Evolutionary conservation across 108 stramenopile species (phyloP).

Genomic region (Cyclotella baltica): DNA sequence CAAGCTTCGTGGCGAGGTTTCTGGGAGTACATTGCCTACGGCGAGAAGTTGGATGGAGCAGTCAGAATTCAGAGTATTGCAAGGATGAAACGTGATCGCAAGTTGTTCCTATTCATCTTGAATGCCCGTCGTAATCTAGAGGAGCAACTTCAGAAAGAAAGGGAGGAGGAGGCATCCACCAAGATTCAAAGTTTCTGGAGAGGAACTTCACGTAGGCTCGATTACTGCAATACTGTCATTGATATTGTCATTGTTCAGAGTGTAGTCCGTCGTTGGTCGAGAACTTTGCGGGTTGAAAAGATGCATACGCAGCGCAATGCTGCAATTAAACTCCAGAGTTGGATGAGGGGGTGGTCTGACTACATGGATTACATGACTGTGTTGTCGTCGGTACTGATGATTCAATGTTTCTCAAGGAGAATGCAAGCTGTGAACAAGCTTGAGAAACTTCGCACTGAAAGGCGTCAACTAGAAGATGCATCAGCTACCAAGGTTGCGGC

Average conservation of each 20-base stretch:
- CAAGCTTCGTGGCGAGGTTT: not conserved
- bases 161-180: not conserved
- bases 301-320: not conserved
- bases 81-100: not conserved
- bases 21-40: not conserved
- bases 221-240: not conserved
- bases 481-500: not conserved
- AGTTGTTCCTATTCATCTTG: not conserved
- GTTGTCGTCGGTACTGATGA: not conserved
- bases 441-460: not conserved
- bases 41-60: not conserved
- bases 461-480: not conserved
- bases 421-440: not conserved
- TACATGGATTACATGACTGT: not conserved
- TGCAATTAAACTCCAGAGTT: not conserved
- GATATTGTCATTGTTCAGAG: slow-evolving; percentile 14
- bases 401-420: not conserved
- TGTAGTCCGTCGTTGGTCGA: slow-evolving; percentile 9
- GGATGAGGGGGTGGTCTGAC: not conserved
- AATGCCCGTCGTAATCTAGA: not conserved
- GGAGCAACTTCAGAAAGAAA: not conserved
- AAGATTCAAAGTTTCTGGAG: slow-evolving; percentile 12
- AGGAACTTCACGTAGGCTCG: not conserved
- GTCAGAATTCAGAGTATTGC: not conserved
- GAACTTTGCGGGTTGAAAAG: not conserved